phyloP scores from a whole-genome alignment of 129 eudicot species.

The Centaurea solstitialis region DNA sequence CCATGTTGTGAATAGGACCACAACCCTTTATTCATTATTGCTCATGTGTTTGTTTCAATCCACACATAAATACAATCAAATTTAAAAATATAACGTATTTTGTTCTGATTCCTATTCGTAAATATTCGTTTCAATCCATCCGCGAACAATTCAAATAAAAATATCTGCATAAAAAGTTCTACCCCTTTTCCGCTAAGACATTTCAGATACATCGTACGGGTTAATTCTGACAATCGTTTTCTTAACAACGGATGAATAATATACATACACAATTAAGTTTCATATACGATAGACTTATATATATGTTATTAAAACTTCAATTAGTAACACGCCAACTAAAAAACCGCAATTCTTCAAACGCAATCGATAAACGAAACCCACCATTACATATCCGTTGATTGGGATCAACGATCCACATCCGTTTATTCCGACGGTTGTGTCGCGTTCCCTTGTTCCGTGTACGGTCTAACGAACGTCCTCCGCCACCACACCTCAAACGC shows the following conservation, averaged over 20 bases:
- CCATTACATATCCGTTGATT: slow-evolving; percentile 12
- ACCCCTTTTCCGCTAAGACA: neutral
- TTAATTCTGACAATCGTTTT: neutral
- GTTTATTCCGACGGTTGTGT: slow-evolving; percentile 39
- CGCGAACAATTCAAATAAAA: neutral
- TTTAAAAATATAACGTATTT: no score
- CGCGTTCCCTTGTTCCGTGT: slow-evolving; percentile 42
- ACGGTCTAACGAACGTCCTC: slow-evolving; percentile 84
- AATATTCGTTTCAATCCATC: no score
- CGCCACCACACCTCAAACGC: slow-evolving; percentile 99
- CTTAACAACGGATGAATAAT: no score
- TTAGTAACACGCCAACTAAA: slow-evolving; percentile 27
- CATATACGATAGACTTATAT: slow-evolving; percentile 2
- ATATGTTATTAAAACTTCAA: slow-evolving; percentile 12
- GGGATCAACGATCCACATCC: neutral
- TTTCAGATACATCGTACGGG: neutral
- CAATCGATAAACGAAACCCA: slow-evolving; percentile 29
- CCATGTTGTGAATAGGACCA: neutral
- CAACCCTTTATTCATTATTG: neutral
- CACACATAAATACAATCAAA: neutral
- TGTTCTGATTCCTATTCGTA: no score
- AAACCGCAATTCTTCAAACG: slow-evolving; percentile 10
- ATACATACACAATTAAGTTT: slow-evolving; percentile 3
- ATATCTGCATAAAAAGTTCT: neutral
- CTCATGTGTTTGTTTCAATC: neutral